Conservation (phyloP, 257 asterid genomes). For the Scutellaria baicalensis region DNA sequence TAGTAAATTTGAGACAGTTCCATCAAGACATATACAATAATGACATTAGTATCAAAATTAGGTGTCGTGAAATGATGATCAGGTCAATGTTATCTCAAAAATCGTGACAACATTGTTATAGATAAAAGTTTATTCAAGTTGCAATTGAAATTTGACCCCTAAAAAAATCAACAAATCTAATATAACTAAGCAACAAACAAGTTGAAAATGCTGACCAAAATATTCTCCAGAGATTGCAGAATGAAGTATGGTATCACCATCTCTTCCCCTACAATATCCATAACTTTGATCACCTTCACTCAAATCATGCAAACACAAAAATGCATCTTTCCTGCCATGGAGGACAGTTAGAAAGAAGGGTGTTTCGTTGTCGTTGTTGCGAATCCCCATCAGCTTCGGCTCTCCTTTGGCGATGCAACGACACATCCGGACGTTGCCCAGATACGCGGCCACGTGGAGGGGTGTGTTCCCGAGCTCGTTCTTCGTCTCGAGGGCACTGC, state of each 20-base stretch:
- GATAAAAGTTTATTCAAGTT: too few relatives aligned
- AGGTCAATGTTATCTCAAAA: too few relatives aligned
- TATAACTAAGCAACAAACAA: too few relatives aligned
- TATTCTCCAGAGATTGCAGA: conserved; percentile 23
- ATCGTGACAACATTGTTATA: too few relatives aligned
- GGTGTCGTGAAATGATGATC: too few relatives aligned
- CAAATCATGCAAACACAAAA: not conserved
- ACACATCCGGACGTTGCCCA: conserved; percentile 17
- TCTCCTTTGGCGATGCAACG: not conserved
- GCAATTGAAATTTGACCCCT: not conserved
- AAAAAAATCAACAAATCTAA: too few relatives aligned
- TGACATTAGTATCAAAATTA: too few relatives aligned
- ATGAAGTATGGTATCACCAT: conserved; percentile 32
- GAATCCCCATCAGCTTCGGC: conserved; percentile 4
- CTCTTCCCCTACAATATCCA: not conserved
- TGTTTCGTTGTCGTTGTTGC: conserved; percentile 23
- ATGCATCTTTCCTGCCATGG: conserved; percentile 28
- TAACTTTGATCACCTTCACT: not conserved
- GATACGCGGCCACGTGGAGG: conserved; percentile 21
- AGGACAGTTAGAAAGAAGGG: conserved; percentile 31
- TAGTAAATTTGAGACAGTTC: too few relatives aligned
- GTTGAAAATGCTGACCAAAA: conserved; percentile 8
- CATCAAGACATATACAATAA: too few relatives aligned
- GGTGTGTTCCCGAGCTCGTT: conserved; percentile 23
- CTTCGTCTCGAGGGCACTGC: not conserved